Evolutionary conservation across 176 grass and related monocot genomes (phyloP).

Genomic region (Thalia dealbata): DNA sequence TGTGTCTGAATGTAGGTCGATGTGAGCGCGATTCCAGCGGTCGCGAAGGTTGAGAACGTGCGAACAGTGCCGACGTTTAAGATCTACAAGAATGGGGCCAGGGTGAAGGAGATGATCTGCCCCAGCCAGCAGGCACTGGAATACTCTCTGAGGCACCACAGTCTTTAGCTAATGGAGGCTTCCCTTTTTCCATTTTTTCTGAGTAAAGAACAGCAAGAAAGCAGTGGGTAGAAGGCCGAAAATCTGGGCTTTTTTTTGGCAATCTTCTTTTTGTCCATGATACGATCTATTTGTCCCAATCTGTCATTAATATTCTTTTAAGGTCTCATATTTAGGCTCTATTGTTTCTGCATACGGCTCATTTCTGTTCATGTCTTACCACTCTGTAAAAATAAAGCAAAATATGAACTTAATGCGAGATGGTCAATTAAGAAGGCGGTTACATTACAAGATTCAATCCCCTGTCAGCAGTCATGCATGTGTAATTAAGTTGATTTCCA

Average conservation of each 20-base stretch:
- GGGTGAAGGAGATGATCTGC: conserved; percentile 94
- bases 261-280: background rate
- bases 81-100: conserved; percentile 78
- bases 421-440: too few species aligned
- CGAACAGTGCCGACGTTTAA: conserved; percentile 82
- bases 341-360: background rate
- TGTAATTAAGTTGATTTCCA: too few species aligned
- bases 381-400: too few species aligned
- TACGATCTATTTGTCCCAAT: conserved; percentile 7
- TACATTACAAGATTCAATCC: too few species aligned
- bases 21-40: conserved; percentile 49
- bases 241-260: background rate
- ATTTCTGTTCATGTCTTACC: too few species aligned
- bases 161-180: conserved; percentile 30
- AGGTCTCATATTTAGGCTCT: conserved; percentile 3
- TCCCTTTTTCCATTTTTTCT: background rate
- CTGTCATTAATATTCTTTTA: conserved; percentile 15
- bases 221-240: background rate
- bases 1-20: conserved; percentile 49
- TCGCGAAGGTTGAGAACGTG: conserved; percentile 68
- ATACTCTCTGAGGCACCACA: conserved; percentile 78
- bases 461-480: too few species aligned
- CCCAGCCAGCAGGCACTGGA: conserved; percentile 80
- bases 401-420: too few species aligned
- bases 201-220: background rate